Percentiles rank a stretch among this genome's conserved stretches.
Conservation (phyloP, 345 rosid genomes). For the Erodium maritimum region DNA sequence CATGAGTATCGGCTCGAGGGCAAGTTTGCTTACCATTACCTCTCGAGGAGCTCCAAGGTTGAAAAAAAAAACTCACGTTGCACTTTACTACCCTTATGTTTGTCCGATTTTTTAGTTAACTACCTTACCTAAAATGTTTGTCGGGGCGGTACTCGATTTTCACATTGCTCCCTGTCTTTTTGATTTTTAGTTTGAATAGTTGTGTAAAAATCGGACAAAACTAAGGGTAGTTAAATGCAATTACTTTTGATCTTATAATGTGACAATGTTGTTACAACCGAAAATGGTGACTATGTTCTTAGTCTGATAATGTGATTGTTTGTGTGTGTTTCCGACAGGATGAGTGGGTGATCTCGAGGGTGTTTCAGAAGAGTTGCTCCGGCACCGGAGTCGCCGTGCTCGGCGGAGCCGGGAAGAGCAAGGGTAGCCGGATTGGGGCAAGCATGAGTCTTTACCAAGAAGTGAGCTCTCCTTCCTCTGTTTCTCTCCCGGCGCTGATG, state of each 20-base stretch:
- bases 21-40: conserved; percentile 72
- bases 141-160: too few species aligned
- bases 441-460: conserved; percentile 16
- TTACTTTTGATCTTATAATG: too few species aligned
- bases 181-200: too few species aligned
- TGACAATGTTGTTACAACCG: too few species aligned
- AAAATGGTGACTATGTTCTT: too few species aligned
- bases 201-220: too few species aligned
- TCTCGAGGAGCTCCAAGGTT: conserved; percentile 71
- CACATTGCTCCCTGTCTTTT: too few species aligned
- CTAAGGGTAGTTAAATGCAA: too few species aligned
- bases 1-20: conserved; percentile 96
- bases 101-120: neutral
- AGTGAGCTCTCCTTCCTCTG: conserved; percentile 63
- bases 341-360: conserved; percentile 91
- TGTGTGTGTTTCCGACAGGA: conserved; percentile 45
- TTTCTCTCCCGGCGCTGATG: conserved; percentile 72
- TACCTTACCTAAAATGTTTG: too few species aligned
- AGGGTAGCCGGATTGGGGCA: conserved; percentile 17
- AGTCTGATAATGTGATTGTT: too few species aligned
- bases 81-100: neutral
- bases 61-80: too few species aligned
- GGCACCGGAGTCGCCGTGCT: conserved; percentile 18
- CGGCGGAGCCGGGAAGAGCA: conserved; percentile 12
- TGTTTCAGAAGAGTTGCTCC: conserved; percentile 51